These are phyloP conservation scores for Capsella bursapastoris DNA, from an alignment of 345 rosid species.

Conservation along the genomic window DNA sequence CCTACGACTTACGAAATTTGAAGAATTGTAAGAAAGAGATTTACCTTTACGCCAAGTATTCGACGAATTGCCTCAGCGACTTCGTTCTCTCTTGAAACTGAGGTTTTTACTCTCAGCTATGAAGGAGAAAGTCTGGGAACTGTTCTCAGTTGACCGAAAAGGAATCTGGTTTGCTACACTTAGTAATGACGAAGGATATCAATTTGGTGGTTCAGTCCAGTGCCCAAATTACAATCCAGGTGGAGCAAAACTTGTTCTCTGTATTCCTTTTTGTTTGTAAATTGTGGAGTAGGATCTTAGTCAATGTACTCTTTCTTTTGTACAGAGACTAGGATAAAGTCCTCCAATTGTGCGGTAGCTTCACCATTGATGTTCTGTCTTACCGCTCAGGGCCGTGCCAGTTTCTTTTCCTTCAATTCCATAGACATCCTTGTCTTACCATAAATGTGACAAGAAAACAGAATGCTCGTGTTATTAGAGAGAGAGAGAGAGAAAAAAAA, in stretches of 20 bases:
- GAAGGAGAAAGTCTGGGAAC: conserved; percentile 32
- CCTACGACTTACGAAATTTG: not conserved
- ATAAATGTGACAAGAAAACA: conserved; percentile 28
- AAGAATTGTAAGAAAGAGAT: not conserved
- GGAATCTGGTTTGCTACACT: conserved; percentile 15
- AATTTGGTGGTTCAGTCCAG: conserved; percentile 7
- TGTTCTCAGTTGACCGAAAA: conserved; percentile 24
- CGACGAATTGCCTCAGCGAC: conserved; percentile 5
- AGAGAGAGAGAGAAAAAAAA: no score
- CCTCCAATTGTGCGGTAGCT: conserved; percentile 52
- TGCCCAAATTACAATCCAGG: not conserved
- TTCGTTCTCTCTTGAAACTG: not conserved
- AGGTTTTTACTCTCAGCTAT: not conserved
- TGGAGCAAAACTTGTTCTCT: no score
- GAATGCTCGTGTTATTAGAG: not conserved
- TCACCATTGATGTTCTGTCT: conserved; percentile 62
- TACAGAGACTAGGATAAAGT: conserved; percentile 46
- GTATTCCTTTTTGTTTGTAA: not conserved
- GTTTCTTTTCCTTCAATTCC: conserved; percentile 63
- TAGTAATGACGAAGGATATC: conserved; percentile 37
- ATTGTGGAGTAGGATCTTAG: conserved; percentile 24
- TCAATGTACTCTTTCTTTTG: conserved; percentile 22
- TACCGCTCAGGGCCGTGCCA: conserved; percentile 62
- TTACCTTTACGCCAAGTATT: not conserved
- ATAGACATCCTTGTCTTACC: conserved; percentile 55